A percentile compares a stretch with the other conserved stretches of the same genome.
Evolutionary conservation across 495 filamentous ascomycete species (phyloP).

Genomic region (Penicillium goetzii): DNA sequence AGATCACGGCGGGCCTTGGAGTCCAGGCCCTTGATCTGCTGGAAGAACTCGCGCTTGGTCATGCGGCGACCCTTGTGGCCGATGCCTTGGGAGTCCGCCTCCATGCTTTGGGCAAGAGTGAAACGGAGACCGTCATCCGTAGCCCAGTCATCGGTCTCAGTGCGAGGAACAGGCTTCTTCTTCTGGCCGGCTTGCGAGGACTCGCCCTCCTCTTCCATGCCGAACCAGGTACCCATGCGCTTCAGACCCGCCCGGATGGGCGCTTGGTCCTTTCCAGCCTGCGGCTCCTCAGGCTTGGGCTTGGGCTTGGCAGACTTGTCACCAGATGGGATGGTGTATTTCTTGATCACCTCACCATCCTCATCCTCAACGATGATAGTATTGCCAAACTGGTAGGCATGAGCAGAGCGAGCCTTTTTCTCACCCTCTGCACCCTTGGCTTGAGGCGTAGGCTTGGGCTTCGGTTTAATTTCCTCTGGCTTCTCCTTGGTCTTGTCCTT

Average conservation of each 20-base stretch:
- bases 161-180: constrained; percentile 35
- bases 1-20: constrained; percentile 72
- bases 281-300: constrained; percentile 26
- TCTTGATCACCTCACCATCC: constrained; percentile 96
- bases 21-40: constrained; percentile 79
- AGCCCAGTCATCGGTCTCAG: constrained; percentile 52
- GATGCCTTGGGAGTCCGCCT: constrained; percentile 37
- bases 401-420: constrained; percentile 62
- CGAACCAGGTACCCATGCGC: constrained; percentile 67
- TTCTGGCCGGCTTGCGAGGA: constrained; percentile 39
- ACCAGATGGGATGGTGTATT: constrained; percentile 77
- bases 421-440: constrained; percentile 23
- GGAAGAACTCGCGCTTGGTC: constrained; percentile 91
- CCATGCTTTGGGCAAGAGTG: constrained; percentile 61
- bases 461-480: constrained; percentile 25
- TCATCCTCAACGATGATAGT: constrained; percentile 99
- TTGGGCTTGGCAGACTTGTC: constrained; percentile 32
- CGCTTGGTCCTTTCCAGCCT: constrained; percentile 33
- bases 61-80: constrained; percentile 67
- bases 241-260: constrained; percentile 54
- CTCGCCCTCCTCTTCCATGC: constrained; percentile 55
- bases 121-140: constrained; percentile 86
- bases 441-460: constrained; percentile 23
- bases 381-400: constrained; percentile 93
- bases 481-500: constrained; percentile 30